These are phyloP conservation scores for Nelumbo lutea DNA, from an alignment of 164 flowering plant genomes.

Conservation along the genomic window DNA sequence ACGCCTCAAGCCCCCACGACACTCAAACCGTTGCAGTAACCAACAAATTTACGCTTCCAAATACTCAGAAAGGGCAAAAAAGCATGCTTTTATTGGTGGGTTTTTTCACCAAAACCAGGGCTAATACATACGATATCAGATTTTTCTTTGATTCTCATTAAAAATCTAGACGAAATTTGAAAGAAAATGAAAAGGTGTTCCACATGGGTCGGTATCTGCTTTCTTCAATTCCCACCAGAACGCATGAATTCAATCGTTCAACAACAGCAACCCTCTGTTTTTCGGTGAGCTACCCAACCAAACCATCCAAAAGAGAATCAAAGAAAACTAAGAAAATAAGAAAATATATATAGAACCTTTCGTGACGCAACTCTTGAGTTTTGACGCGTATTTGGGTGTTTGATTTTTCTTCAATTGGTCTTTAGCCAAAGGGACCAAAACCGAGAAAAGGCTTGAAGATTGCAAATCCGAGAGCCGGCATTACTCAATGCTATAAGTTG, in stretches of 20 bases:
- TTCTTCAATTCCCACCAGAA: too few species aligned
- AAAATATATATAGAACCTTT: not conserved
- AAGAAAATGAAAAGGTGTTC: not conserved
- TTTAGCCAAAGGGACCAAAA: not conserved
- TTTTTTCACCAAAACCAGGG: conserved; percentile 19
- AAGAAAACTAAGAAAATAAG: too few species aligned
- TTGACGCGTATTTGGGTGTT: not conserved
- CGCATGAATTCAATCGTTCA: too few species aligned
- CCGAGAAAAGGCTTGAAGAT: not conserved
- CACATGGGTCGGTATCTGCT: not conserved
- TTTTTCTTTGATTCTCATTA: too few species aligned
- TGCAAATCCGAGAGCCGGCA: not conserved
- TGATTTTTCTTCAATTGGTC: not conserved
- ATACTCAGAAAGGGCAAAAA: conserved; percentile 3
- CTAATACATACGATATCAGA: not conserved
- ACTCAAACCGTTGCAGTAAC: conserved; percentile 1
- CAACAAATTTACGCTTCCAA: not conserved
- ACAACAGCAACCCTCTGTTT: too few species aligned
- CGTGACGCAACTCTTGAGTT: not conserved
- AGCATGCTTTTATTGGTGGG: not conserved
- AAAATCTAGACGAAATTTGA: too few species aligned
- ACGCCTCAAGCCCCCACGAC: not conserved
- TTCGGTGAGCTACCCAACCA: too few species aligned
- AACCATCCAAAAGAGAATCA: too few species aligned
- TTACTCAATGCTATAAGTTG: not conserved